A percentile compares a stretch with the other conserved stretches of the same genome.
These are phyloP conservation scores for Rhodamnia argentea DNA, from an alignment of 345 rosid species.

Conservation along the genomic window DNA sequence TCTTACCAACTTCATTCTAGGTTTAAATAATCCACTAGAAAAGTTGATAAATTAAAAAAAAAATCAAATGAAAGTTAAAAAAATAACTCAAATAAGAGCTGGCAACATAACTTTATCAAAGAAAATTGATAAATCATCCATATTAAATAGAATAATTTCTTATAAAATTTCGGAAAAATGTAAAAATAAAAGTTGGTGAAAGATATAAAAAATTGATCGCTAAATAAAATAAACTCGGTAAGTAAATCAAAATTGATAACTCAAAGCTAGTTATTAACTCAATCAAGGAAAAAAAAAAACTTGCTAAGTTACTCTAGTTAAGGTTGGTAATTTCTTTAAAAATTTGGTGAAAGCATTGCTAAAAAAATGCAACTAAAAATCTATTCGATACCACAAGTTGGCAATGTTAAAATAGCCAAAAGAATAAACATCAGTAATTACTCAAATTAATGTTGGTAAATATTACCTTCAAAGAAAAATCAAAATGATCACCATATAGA, in stretches of 20 bases:
- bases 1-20: neutral
- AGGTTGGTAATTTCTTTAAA: neutral
- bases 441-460: neutral
- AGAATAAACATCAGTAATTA: neutral
- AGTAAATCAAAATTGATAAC: neutral
- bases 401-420: neutral
- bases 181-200: neutral
- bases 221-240: neutral
- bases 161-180: neutral
- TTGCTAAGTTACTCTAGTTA: neutral
- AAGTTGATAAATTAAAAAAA: too few species aligned
- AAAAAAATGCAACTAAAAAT: neutral
- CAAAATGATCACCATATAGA: neutral
- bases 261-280: neutral
- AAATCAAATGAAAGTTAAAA: too few species aligned
- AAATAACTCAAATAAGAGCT: neutral
- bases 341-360: neutral
- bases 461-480: neutral
- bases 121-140: neutral
- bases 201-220: neutral
- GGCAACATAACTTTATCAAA: neutral
- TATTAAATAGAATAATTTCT: neutral
- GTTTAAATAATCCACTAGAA: neutral
- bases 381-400: neutral
- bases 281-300: neutral